phyloP scores from a whole-genome alignment of 1,139 yeast species.

The Kodamaea alishanica region DNA sequence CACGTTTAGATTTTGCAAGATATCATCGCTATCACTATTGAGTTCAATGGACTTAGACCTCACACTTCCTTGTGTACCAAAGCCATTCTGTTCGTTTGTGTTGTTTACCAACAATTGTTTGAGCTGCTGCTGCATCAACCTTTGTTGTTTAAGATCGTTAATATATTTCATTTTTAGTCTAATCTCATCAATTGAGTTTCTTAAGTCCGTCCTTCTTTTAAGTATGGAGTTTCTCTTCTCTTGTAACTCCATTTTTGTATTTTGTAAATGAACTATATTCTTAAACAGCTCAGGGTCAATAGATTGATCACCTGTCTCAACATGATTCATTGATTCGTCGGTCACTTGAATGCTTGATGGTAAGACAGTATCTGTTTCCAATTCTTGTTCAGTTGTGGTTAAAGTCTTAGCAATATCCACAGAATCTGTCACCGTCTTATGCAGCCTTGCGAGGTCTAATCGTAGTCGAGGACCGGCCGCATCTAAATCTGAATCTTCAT shows the following conservation, averaged over 20 bases:
- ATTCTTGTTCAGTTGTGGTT: too few species aligned
- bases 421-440: too few species aligned
- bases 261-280: constrained; percentile 14
- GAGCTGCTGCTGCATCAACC: constrained; percentile 16
- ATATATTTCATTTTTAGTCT: constrained; percentile 18
- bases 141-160: constrained; percentile 16
- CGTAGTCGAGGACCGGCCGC: constrained; percentile 2
- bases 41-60: constrained; percentile 2
- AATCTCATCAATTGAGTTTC: constrained; percentile 20
- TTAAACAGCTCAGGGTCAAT: too few species aligned
- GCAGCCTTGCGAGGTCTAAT: constrained; percentile 3
- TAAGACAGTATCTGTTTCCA: too few species aligned
- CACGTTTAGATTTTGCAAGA: constrained; percentile 27
- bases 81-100: constrained; percentile 10
- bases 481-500: constrained; percentile 2
- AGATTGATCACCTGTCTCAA: too few species aligned
- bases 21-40: constrained; percentile 19
- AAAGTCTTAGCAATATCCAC: too few species aligned
- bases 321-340: too few species aligned
- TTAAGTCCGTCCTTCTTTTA: constrained; percentile 17
- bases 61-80: too few species aligned
- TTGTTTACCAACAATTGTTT: constrained; percentile 25
- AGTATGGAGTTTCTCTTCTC: constrained; percentile 22
- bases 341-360: too few species aligned
- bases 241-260: constrained; percentile 18